phyloP scores from a whole-genome alignment of 202 grass and related monocot genomes.

The Digitaria exilis region DNA sequence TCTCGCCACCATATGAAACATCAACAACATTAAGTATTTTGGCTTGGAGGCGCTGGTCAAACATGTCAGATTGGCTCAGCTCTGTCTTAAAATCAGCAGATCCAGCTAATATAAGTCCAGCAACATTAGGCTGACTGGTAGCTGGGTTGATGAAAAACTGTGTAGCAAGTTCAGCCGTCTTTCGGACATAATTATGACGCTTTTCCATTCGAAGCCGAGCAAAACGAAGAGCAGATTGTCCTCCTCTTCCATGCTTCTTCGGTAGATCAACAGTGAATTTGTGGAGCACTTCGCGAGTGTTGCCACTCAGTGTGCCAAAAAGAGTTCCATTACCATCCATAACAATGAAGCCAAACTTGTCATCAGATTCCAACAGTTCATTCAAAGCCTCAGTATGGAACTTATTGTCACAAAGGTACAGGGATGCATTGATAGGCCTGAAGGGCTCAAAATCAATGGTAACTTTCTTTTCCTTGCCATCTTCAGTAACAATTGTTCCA shows the following conservation, averaged over 20 bases:
- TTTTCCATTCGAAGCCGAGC: conserved; percentile 84
- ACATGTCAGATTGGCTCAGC: conserved; percentile 89
- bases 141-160: conserved; percentile 84
- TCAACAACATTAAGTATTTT: conserved; percentile 94
- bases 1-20: conserved; percentile 86
- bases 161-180: conserved; percentile 87
- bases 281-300: conserved; percentile 83
- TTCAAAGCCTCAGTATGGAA: conserved; percentile 86
- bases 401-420: conserved; percentile 88
- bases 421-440: conserved; percentile 77
- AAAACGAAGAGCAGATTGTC: conserved; percentile 84
- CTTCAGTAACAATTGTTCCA: conserved; percentile 80
- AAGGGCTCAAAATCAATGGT: conserved; percentile 91
- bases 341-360: conserved; percentile 91
- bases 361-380: conserved; percentile 88
- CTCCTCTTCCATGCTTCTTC: conserved; percentile 89
- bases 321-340: conserved; percentile 93
- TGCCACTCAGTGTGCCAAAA: conserved; percentile 83
- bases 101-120: conserved; percentile 83
- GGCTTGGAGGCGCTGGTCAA: conserved; percentile 74
- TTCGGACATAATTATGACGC: conserved; percentile 83
- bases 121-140: conserved; percentile 84
- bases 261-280: conserved; percentile 85
- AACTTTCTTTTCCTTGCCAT: conserved; percentile 94
- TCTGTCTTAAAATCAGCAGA: conserved; percentile 93